Percentiles rank a stretch among this genome's conserved stretches.
Evolutionary conservation across 2,329 filamentous ascomycete species (phyloP).

Genomic region (Chrysoporthe cubensis): DNA sequence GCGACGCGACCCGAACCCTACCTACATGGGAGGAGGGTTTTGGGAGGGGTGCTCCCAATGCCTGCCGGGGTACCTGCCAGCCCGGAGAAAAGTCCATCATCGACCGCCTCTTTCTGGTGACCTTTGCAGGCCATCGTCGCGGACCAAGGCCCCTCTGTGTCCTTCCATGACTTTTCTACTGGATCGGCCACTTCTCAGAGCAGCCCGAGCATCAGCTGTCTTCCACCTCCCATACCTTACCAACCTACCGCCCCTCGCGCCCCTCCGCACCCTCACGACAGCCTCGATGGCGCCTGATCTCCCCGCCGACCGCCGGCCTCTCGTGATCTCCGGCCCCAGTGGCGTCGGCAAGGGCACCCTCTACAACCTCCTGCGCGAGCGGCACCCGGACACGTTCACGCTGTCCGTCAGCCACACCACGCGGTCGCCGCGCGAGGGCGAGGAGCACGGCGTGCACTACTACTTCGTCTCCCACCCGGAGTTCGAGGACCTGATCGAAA

Average conservation of each 20-base stretch:
- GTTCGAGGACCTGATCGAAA: slow-evolving; percentile 70
- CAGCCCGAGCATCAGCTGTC: slow-evolving; percentile 2
- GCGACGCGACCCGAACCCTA: not conserved
- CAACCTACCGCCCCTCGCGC: not conserved
- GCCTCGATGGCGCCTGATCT: slow-evolving; percentile 32
- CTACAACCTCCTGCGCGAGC: slow-evolving; percentile 68
- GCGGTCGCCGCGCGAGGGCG: slow-evolving; percentile 73
- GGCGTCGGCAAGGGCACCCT: slow-evolving; percentile 84
- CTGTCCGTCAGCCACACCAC: slow-evolving; percentile 78
- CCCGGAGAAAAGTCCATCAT: not conserved
- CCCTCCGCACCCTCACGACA: not conserved
- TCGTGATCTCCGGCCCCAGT: slow-evolving; percentile 80
- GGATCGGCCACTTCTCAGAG: slow-evolving; percentile 20
- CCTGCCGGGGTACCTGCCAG: not conserved
- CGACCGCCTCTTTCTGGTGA: not conserved
- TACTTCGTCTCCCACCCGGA: slow-evolving; percentile 70
- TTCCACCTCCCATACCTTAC: not conserved
- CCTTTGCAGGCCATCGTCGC: not conserved
- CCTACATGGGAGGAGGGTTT: too few relatives aligned
- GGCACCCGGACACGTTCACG: slow-evolving; percentile 54
- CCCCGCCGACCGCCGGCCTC: slow-evolving; percentile 60
- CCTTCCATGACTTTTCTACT: slow-evolving; percentile 19
- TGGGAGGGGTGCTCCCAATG: not conserved
- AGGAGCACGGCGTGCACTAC: slow-evolving; percentile 79
- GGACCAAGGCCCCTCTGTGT: too few relatives aligned